These are phyloP conservation scores for Globisporangium rhizosaccharum DNA, from an alignment of 352 stramenopile genomes.

Conservation along the genomic window DNA sequence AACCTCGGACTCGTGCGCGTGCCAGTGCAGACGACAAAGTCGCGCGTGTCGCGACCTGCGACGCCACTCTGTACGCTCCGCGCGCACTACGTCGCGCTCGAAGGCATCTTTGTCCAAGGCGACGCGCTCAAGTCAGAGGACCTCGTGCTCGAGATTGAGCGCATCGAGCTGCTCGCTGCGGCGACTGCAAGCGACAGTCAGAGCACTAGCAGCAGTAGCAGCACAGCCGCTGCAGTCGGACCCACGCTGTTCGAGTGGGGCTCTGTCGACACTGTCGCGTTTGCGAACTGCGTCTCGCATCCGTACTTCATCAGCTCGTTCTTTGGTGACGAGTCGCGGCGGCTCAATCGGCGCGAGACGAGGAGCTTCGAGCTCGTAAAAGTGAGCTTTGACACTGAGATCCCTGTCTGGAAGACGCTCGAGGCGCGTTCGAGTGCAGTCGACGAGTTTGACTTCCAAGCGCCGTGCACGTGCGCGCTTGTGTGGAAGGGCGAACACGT, in stretches of 20 bases:
- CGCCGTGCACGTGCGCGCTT: conserved; percentile 29
- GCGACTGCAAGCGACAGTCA: conserved; percentile 9
- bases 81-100: conserved; percentile 46
- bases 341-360: conserved; percentile 37
- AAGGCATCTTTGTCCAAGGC: conserved; percentile 30
- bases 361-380: conserved; percentile 71
- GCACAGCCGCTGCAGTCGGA: background rate
- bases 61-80: conserved; percentile 47
- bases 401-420: conserved; percentile 64
- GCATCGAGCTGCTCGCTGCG: conserved; percentile 39
- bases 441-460: conserved; percentile 12
- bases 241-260: conserved; percentile 35
- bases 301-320: conserved; percentile 76
- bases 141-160: conserved; percentile 71
- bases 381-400: conserved; percentile 51
- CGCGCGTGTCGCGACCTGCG: conserved; percentile 52
- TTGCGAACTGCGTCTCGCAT: conserved; percentile 58
- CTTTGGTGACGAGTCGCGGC: conserved; percentile 47
- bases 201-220: conserved; percentile 6
- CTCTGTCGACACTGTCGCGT: conserved; percentile 26
- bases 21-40: conserved; percentile 28
- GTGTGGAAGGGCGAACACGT: conserved; percentile 27
- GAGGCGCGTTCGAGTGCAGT: conserved; percentile 11
- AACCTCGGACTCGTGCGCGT: conserved; percentile 80
- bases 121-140: conserved; percentile 26